Evolutionary conservation across 192 early-diverging fungal genomes (phyloP).

Genomic region (Coemansia sp.): DNA sequence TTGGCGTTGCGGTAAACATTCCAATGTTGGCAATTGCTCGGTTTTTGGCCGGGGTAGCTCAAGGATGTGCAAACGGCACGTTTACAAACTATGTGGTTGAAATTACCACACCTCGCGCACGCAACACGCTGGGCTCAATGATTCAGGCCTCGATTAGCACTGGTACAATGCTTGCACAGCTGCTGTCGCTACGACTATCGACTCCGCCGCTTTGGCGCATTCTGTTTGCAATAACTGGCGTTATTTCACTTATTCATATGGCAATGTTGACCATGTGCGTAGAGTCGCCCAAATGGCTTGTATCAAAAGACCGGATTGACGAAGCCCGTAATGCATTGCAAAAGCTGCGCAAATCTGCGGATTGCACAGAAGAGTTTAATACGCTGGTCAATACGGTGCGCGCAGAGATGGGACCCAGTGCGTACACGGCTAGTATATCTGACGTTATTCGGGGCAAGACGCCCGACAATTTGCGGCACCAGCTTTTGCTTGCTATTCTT

Average conservation of each 20-base stretch:
- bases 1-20: constrained; percentile 56
- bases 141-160: constrained; percentile 70
- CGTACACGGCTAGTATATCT: constrained; percentile 39
- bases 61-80: constrained; percentile 60
- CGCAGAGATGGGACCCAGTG: constrained; percentile 10
- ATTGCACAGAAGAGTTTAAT: constrained; percentile 57
- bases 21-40: constrained; percentile 65
- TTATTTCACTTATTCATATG: constrained; percentile 54
- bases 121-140: constrained; percentile 65
- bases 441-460: constrained; percentile 54
- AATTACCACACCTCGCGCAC: constrained; percentile 64
- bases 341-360: constrained; percentile 49
- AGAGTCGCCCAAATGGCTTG: constrained; percentile 74
- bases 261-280: constrained; percentile 61
- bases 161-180: constrained; percentile 66
- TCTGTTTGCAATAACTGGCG: constrained; percentile 57
- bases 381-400: constrained; percentile 53
- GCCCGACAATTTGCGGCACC: constrained; percentile 55
- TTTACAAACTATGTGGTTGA: constrained; percentile 71
- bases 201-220: constrained; percentile 68
- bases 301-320: constrained; percentile 53
- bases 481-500: constrained; percentile 59
- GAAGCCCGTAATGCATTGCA: constrained; percentile 53
- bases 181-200: constrained; percentile 58
- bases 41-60: constrained; percentile 63